These are phyloP conservation scores for Phoenix roebelenii DNA, from an alignment of 176 grass and related monocot genomes.

Conservation along the genomic window DNA sequence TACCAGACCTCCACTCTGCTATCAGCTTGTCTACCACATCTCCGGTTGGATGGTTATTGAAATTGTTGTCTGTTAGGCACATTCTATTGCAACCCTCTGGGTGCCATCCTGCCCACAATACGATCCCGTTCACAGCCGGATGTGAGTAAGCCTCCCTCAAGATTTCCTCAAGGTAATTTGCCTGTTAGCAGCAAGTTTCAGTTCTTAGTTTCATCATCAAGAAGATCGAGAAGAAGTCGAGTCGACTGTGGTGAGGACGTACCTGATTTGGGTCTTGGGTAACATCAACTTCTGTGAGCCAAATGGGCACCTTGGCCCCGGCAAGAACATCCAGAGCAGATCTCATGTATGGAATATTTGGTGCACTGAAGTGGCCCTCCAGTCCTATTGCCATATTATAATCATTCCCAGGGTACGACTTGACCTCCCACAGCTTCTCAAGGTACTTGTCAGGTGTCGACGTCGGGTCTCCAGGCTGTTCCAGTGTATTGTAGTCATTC, in stretches of 20 bases:
- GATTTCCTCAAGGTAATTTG: constrained; percentile 46
- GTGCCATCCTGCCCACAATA: constrained; percentile 67
- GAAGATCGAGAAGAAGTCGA: no score
- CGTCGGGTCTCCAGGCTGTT: constrained; percentile 29
- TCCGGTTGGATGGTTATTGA: constrained; percentile 58
- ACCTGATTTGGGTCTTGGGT: constrained; percentile 25
- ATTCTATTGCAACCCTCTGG: constrained; percentile 50
- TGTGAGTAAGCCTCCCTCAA: constrained; percentile 79
- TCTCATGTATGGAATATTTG: constrained; percentile 72
- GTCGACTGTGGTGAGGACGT: background rate
- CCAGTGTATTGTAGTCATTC: constrained; percentile 90
- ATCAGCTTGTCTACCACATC: constrained; percentile 69
- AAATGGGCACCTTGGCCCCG: constrained; percentile 45
- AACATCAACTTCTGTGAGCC: constrained; percentile 90
- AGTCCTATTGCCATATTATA: constrained; percentile 60
- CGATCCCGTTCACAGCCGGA: constrained; percentile 68
- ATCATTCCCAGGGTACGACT: constrained; percentile 11
- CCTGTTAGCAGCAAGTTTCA: constrained; percentile 11
- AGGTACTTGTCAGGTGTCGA: constrained; percentile 50
- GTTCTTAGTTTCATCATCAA: no score
- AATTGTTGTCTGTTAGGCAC: constrained; percentile 74
- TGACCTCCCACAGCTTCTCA: constrained; percentile 49
- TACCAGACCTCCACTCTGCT: constrained; percentile 36
- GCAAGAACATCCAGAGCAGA: constrained; percentile 53
- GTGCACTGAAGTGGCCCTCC: constrained; percentile 56